Base-by-base conservation (phyloP, 345 rosid species). In the Acer saccharum region DNA sequence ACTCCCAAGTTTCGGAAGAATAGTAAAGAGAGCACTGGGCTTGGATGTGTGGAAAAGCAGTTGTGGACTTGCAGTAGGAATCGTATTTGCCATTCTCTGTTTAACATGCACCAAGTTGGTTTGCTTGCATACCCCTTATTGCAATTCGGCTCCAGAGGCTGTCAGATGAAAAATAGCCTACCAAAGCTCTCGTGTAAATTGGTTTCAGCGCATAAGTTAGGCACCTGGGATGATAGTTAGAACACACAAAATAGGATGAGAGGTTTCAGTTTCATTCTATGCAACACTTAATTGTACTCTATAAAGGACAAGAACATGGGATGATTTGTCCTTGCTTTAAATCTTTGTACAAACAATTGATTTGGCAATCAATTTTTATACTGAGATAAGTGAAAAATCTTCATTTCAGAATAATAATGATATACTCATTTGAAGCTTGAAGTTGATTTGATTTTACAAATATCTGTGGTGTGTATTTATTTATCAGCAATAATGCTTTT, bases 101-200 rank as follows among this genome's bases (percentile, higher is more conserved):
- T 85, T 97, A 54, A 92, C 87, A n/a, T 92, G 88, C 84, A 94
- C 98, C 3, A 93, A 88, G 86, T 77, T 97, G 57, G 97, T 94
- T 63, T 97, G 99, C 85, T 87, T 94, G 89, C 98, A 94, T 83
- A 97, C 98, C 2, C 92, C 98, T 35, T 97, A 94, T 78, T 97
- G 99, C 85, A 93, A 94, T 79, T 94, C 99, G 35, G 98, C 98
- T 57, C 99, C 99, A 0, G 98, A 97, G 84, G 99, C 98, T 70
- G 97, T 97, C 29, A 89, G 93, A 82, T 91, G 79, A 81, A 60
- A 60, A 17, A 14, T 18, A 60, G 63, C 27, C 27, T 60, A 20
- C 20, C 61, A 57, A 18, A 60, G 64, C 27, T 60, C 12, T 21
- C 11, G 21, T 16, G 64, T 60, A 60, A 60, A 60, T 60, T 60